Evolutionary conservation across 345 rosid species (phyloP).

Genomic region (Pistacia vera): DNA sequence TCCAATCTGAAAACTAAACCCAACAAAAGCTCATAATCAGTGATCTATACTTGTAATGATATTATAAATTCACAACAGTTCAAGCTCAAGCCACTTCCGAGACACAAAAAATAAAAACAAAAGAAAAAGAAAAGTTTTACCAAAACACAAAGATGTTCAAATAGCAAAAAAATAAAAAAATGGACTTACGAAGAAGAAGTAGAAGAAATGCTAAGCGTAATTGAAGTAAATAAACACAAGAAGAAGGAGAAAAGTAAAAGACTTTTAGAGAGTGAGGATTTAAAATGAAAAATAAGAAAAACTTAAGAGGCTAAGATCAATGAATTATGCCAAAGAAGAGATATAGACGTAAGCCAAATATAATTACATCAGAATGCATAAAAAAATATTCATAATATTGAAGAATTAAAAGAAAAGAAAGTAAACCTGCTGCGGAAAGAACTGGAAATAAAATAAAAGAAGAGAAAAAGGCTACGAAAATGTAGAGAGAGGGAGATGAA

Average conservation of each 20-base stretch:
- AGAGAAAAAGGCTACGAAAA: slow-evolving; percentile 7
- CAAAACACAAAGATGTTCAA: not conserved
- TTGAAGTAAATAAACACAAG: slow-evolving; percentile 20
- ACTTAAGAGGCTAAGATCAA: slow-evolving; percentile 60
- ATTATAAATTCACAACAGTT: slow-evolving; percentile 17
- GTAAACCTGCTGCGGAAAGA: not conserved
- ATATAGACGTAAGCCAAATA: slow-evolving; percentile 10
- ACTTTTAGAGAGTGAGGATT: slow-evolving; percentile 26
- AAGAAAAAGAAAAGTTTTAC: not conserved
- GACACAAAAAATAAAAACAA: slow-evolving; percentile 20
- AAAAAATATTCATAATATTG: not conserved
- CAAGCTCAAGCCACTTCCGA: not conserved
- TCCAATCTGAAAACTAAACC: slow-evolving; percentile 41
- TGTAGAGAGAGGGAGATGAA: not conserved
- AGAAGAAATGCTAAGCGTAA: slow-evolving; percentile 21
- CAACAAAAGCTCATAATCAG: slow-evolving; percentile 18
- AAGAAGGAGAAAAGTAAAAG: slow-evolving; percentile 18
- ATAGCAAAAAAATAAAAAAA: not conserved
- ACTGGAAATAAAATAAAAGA: slow-evolving; percentile 7
- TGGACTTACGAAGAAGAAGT: slow-evolving; percentile 36
- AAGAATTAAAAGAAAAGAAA: not conserved
- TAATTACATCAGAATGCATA: not conserved
- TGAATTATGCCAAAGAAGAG: slow-evolving; percentile 16
- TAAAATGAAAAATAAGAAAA: slow-evolving; percentile 26
- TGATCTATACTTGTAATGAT: slow-evolving; percentile 22